A percentile compares a stretch with the other conserved stretches of the same genome.
Conservation (phyloP, 345 rosid genomes). For the Excoecaria agallocha region DNA sequence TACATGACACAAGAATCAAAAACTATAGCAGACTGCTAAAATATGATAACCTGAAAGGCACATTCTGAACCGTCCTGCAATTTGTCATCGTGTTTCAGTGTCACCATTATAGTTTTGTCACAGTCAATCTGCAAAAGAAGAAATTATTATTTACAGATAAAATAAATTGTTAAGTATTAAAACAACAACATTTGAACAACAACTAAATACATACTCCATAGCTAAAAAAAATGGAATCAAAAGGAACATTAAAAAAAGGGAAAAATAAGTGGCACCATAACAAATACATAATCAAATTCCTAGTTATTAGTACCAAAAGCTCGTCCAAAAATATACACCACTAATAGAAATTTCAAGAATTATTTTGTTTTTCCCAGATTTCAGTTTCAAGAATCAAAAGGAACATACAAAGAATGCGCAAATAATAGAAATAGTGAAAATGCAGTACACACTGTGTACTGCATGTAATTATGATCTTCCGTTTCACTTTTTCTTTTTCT, state of each 20-base stretch:
- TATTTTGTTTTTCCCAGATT: no score
- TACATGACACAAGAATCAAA: neutral
- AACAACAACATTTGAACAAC: neutral
- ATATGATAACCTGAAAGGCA: slow-evolving; percentile 70
- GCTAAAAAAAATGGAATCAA: neutral
- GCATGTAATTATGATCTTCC: no score
- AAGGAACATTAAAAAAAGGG: neutral
- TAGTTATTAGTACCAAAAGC: neutral
- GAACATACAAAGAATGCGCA: no score
- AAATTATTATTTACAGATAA: slow-evolving; percentile 20
- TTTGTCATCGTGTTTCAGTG: slow-evolving; percentile 92
- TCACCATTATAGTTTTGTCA: slow-evolving; percentile 90
- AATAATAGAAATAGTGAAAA: no score
- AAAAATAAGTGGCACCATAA: neutral
- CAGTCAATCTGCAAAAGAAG: slow-evolving; percentile 69
- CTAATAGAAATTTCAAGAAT: no score
- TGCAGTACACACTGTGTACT: no score
- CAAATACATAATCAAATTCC: neutral
- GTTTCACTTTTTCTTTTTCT: no score
- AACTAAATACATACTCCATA: neutral
- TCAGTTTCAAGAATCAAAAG: no score
- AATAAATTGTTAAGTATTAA: slow-evolving; percentile 9
- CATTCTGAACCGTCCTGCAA: slow-evolving; percentile 92
- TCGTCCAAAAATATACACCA: neutral
- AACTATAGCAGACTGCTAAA: slow-evolving; percentile 3